Evolutionary conservation across 2,329 filamentous ascomycete species (phyloP).

Genomic region (Teratosphaeria nubilosa): DNA sequence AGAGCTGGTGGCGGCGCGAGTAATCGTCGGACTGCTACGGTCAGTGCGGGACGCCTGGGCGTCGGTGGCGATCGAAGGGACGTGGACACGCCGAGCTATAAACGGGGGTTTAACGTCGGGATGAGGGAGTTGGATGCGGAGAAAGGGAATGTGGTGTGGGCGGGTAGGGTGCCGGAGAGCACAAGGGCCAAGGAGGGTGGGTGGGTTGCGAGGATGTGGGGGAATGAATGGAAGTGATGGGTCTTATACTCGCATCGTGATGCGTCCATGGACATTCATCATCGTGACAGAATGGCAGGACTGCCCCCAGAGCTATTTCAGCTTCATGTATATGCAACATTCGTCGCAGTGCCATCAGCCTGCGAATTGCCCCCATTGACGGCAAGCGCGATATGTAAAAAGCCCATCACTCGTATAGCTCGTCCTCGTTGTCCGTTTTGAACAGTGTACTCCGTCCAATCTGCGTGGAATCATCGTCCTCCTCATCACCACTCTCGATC

Average conservation of each 20-base stretch:
- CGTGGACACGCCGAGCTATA: conserved; percentile 8
- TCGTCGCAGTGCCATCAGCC: too few relatives aligned
- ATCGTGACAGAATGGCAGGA: too few relatives aligned
- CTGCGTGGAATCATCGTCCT: conserved; percentile 1
- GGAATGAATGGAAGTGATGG: conserved; percentile 19
- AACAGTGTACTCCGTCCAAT: background rate
- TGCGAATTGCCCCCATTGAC: background rate
- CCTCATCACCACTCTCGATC: conserved; percentile 19
- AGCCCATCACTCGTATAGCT: background rate
- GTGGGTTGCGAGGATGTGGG: conserved; percentile 14
- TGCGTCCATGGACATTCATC: too few relatives aligned
- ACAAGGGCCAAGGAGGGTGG: conserved; percentile 7
- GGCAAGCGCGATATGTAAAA: background rate
- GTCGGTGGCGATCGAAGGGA: conserved; percentile 1
- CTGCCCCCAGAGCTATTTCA: too few relatives aligned
- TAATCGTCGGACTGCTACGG: conserved; percentile 4
- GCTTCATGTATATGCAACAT: too few relatives aligned
- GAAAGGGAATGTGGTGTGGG: conserved; percentile 1
- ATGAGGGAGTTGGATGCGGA: conserved; percentile 21
- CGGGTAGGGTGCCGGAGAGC: background rate
- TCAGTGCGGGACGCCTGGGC: conserved; percentile 1
- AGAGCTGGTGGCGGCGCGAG: background rate
- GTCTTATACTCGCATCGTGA: too few relatives aligned
- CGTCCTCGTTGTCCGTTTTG: background rate
- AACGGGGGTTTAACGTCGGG: conserved; percentile 16